Percentiles rank a stretch among this genome's conserved stretches.
These are phyloP conservation scores for Moringa oleifera DNA, from an alignment of 345 rosid genomes.

Conservation along the genomic window DNA sequence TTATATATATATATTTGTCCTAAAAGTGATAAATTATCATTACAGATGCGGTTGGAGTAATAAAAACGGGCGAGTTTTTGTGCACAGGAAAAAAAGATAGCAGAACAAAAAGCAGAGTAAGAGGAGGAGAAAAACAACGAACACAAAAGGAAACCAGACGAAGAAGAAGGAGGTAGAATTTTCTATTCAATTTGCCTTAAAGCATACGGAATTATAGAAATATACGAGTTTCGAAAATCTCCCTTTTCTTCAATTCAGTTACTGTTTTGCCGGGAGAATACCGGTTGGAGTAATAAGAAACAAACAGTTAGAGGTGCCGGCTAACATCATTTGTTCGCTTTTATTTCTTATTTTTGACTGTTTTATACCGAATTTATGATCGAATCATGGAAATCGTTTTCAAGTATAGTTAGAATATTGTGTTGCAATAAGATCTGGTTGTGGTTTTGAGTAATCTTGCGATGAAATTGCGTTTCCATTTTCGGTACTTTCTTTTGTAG, in stretches of 20 bases:
- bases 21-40: neutral
- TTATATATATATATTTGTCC: neutral
- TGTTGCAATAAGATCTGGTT: slow-evolving; percentile 7
- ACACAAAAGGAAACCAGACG: neutral
- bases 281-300: neutral
- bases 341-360: neutral
- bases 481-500: neutral
- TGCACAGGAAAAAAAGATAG: neutral
- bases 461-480: neutral
- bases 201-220: too few species aligned
- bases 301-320: neutral
- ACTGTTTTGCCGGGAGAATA: neutral
- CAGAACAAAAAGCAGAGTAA: neutral
- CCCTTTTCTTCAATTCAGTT: neutral
- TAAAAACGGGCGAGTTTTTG: neutral
- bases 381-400: neutral
- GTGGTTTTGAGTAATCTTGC: neutral
- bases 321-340: neutral
- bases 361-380: neutral
- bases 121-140: neutral
- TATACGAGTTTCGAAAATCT: neutral
- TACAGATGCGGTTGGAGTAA: neutral
- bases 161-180: slow-evolving; percentile 16
- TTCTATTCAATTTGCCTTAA: neutral
- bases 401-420: neutral